Conservation (phyloP, 1,139 yeast species). For the Blastobotrys malaysiensis region DNA sequence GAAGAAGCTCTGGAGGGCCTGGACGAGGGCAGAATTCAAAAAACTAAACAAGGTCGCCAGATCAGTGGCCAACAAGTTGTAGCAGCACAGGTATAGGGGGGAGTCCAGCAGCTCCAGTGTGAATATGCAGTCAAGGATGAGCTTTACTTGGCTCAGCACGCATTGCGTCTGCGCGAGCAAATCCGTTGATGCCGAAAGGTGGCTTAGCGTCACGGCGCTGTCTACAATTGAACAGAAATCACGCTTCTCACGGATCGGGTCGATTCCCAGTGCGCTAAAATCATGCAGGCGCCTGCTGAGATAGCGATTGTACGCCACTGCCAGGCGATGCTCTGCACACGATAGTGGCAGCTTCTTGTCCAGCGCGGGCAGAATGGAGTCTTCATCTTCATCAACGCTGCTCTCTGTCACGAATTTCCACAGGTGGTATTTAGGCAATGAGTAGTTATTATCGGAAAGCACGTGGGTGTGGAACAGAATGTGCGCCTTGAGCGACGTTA, state of each 20-base stretch:
- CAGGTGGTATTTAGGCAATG: conserved; percentile 11
- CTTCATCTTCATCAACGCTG: not conserved
- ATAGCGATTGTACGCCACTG: conserved; percentile 23
- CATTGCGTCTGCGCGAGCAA: conserved; percentile 24
- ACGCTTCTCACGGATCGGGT: conserved; percentile 23
- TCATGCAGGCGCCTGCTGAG: conserved; percentile 22
- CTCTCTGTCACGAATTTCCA: conserved; percentile 8
- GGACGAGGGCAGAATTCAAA: conserved; percentile 21
- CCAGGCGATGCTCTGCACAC: conserved; percentile 14
- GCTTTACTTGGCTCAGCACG: conserved; percentile 20
- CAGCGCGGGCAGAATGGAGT: conserved; percentile 14
- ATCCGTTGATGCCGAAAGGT: conserved; percentile 15
- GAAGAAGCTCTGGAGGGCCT: conserved; percentile 24
- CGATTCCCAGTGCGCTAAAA: conserved; percentile 17
- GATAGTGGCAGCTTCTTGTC: conserved; percentile 15
- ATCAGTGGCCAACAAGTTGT: conserved; percentile 23
- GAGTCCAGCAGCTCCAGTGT: conserved; percentile 17
- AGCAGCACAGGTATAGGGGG: conserved; percentile 19
- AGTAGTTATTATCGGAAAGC: conserved; percentile 17
- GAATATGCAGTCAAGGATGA: conserved; percentile 24
- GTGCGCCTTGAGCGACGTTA: conserved; percentile 22
- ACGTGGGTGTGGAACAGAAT: conserved; percentile 21
- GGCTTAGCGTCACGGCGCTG: conserved; percentile 11
- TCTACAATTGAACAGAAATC: conserved; percentile 19
- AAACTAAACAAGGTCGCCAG: conserved; percentile 23